These are phyloP conservation scores for Micractinium conductrix DNA, from an alignment of 139 green algal species.

Conservation along the genomic window DNA sequence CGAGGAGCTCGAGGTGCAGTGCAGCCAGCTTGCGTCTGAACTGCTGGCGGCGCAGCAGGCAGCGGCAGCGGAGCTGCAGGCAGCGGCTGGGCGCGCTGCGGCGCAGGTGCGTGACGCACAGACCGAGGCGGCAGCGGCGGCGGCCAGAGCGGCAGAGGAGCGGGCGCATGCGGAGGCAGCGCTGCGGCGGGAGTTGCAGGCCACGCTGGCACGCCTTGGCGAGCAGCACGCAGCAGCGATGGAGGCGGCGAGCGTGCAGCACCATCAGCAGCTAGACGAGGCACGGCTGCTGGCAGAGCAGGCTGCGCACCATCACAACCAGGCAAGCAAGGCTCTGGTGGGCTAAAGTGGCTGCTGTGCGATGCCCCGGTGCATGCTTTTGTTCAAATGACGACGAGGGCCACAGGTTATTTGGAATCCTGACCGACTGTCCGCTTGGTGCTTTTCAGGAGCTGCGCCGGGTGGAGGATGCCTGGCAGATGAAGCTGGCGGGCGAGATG, in stretches of 20 bases:
- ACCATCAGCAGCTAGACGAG: slow-evolving; percentile 10
- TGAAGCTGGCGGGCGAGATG: background rate
- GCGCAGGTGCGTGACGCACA: background rate
- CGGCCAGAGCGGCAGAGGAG: background rate
- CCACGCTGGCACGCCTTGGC: background rate
- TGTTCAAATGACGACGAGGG: background rate
- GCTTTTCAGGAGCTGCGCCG: background rate
- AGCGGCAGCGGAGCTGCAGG: background rate
- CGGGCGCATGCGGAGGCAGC: background rate
- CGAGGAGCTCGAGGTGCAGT: slow-evolving; percentile 6
- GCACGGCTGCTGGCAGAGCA: slow-evolving; percentile 8
- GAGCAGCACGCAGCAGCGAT: background rate
- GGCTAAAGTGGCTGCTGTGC: background rate
- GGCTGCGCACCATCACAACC: slow-evolving; percentile 1
- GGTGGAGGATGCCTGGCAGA: background rate
- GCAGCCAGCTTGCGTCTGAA: slow-evolving; percentile 1
- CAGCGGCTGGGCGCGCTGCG: background rate
- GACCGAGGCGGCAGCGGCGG: background rate
- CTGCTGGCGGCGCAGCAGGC: background rate
- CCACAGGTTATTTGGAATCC: too few relatives aligned
- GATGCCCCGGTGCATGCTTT: background rate
- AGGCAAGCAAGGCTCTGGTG: background rate
- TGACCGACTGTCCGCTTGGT: background rate
- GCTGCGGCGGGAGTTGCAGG: background rate
- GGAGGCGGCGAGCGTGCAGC: background rate